Evolutionary conservation across 2,329 filamentous ascomycete species (phyloP).

Genomic region (Penicillium sp.): DNA sequence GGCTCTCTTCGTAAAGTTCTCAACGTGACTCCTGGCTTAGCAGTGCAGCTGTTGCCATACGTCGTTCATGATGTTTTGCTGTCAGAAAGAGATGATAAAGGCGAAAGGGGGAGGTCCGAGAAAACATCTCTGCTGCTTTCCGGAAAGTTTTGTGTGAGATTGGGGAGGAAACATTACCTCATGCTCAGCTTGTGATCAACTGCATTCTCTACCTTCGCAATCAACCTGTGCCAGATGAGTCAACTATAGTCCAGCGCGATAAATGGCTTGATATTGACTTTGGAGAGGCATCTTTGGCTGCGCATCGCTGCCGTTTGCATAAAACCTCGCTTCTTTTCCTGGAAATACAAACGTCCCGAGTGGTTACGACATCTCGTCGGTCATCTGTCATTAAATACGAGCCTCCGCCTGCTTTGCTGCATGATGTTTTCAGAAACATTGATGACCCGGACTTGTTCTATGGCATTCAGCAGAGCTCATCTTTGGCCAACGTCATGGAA

Average conservation of each 20-base stretch:
- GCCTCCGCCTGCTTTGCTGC: constrained; percentile 65
- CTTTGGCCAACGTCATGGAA: constrained; percentile 71
- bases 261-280: constrained; percentile 86
- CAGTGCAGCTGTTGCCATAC: constrained; percentile 74
- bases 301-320: constrained; percentile 75
- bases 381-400: constrained; percentile 58
- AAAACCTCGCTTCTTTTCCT: constrained; percentile 81
- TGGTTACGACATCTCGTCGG: constrained; percentile 59
- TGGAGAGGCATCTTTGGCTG: constrained; percentile 65
- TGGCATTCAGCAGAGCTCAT: constrained; percentile 76
- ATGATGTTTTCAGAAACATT: constrained; percentile 84
- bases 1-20: constrained; percentile 67
- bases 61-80: constrained; percentile 78
- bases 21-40: constrained; percentile 64
- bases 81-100: constrained; percentile 62
- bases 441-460: constrained; percentile 97
- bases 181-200: constrained; percentile 71
- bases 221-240: constrained; percentile 70
- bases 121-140: constrained; percentile 63
- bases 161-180: constrained; percentile 51
- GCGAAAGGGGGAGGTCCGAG: constrained; percentile 58
- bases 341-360: constrained; percentile 66
- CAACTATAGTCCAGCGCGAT: constrained; percentile 72
- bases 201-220: constrained; percentile 84
- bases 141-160: constrained; percentile 60